Evolutionary conservation across 768 basidiomycete species (phyloP), one percentile per base, ranked within the genome.

Genomic region (Leucocoprinus leucothites): DNA sequence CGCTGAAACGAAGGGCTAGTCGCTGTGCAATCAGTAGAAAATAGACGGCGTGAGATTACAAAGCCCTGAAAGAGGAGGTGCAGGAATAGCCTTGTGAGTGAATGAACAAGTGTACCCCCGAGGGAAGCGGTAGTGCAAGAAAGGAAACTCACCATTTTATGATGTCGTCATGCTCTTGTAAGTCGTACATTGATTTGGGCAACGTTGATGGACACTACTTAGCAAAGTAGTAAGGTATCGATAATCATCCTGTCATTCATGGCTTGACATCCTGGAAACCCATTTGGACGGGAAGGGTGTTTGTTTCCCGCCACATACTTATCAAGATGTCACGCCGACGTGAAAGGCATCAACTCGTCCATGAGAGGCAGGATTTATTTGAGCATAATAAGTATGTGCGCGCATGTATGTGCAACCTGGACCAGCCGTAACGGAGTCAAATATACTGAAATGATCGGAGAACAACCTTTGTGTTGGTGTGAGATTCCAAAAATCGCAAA

Each of bases 371-470:
- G 6, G 31, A 11, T 31, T 11, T 11, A 31, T 31, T 31, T 5
- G 11, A 31, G 31, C 31, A 31, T 31, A 31, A 31, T 5, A 31
- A 31, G n/a, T n/a, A n/a, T n/a, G n/a, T n/a, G n/a, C n/a, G n/a
- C n/a, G n/a, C n/a, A n/a, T n/a, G n/a, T n/a, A n/a, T n/a, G n/a
- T n/a, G n/a, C n/a, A n/a, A n/a, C n/a, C n/a, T n/a, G n/a, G n/a
- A n/a, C n/a, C n/a, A n/a, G n/a, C n/a, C n/a, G n/a, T n/a, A n/a
- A n/a, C n/a, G n/a, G n/a, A n/a, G n/a, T n/a, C n/a, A n/a, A n/a
- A n/a, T n/a, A n/a, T n/a, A n/a, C n/a, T n/a, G n/a, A n/a, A 35
- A 31, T 49, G 47, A 49, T 49, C 54, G 54, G 54, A 48, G 40
- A n/a, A 36, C 41, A 24, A 42, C 47, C 47, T 49, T 28, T 49